phyloP scores from a whole-genome alignment of 2,329 filamentous ascomycete genomes.

The Ambrosiella cleistominuta region DNA sequence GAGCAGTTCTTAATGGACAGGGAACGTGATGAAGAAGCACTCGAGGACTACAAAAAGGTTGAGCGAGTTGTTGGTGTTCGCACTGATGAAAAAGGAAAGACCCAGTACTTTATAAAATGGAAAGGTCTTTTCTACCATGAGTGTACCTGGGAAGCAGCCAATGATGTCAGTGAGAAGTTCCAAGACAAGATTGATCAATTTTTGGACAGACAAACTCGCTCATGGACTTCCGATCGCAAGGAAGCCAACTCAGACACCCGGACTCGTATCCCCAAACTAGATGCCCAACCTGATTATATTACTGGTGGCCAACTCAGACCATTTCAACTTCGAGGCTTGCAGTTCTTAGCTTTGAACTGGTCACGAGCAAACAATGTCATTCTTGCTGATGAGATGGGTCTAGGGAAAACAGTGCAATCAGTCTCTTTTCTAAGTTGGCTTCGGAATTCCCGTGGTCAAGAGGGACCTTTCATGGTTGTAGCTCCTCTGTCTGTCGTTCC shows the following conservation, averaged over 20 bases:
- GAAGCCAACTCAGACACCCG: conserved; percentile 64
- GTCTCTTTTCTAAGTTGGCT: conserved; percentile 96
- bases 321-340: conserved; percentile 86
- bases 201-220: conserved; percentile 63
- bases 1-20: conserved; percentile 93
- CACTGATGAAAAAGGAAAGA: conserved; percentile 53
- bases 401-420: conserved; percentile 95
- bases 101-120: conserved; percentile 94
- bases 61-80: conserved; percentile 80
- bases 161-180: conserved; percentile 57
- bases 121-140: conserved; percentile 84
- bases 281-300: conserved; percentile 73
- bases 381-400: conserved; percentile 93
- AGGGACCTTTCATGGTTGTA: conserved; percentile 93
- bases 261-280: conserved; percentile 53
- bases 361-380: conserved; percentile 88
- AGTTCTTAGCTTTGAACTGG: conserved; percentile 95
- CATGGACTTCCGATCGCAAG: conserved; percentile 61
- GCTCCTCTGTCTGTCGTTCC: conserved; percentile 94
- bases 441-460: conserved; percentile 70
- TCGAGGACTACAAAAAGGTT: conserved; percentile 79
- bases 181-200: conserved; percentile 86
- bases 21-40: conserved; percentile 73
- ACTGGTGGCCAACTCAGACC: conserved; percentile 68
- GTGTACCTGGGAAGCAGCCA: conserved; percentile 79